Percentiles rank a stretch among this genome's conserved stretches.
phyloP scores from a whole-genome alignment of 768 basidiomycete species.

The Daedalea quercina region DNA sequence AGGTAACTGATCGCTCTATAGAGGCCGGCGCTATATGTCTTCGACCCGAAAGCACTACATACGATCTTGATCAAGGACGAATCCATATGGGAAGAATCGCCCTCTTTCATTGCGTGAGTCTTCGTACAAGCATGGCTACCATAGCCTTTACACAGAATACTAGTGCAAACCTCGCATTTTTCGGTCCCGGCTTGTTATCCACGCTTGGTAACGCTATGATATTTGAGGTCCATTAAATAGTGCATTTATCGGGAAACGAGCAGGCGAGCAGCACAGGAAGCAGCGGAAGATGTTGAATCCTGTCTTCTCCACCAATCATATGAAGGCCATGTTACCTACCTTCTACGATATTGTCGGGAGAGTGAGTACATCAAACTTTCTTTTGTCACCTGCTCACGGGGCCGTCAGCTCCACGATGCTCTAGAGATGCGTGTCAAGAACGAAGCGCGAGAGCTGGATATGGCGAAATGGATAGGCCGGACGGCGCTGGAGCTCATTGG shows the following conservation, averaged over 20 bases:
- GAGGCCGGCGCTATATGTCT: conserved; percentile 32
- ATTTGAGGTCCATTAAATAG: background rate
- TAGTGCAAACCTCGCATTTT: conserved; percentile 12
- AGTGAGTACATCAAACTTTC: conserved; percentile 20
- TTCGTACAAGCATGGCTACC: conserved; percentile 26
- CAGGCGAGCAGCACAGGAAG: conserved; percentile 22
- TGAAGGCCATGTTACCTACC: conserved; percentile 18
- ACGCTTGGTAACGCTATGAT: conserved; percentile 12
- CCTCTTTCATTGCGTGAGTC: background rate
- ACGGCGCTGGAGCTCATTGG: conserved; percentile 14
- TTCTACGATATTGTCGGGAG: conserved; percentile 17
- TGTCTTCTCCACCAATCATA: conserved; percentile 21
- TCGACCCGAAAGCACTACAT: conserved; percentile 39
- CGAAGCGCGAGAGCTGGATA: conserved; percentile 7
- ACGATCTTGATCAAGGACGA: conserved; percentile 39
- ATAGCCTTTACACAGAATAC: conserved; percentile 37
- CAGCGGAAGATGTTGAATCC: conserved; percentile 27
- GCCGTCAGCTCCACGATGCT: conserved; percentile 6
- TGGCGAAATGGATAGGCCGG: conserved; percentile 13
- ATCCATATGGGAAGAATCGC: conserved; percentile 10
- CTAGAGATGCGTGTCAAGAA: background rate
- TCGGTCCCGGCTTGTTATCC: conserved; percentile 18
- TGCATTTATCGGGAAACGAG: conserved; percentile 15
- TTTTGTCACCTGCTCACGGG: conserved; percentile 17
- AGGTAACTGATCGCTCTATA: background rate